phyloP scores from a whole-genome alignment of 371 early-diverging fungal genomes.

The Conidiobolus incongruus region DNA sequence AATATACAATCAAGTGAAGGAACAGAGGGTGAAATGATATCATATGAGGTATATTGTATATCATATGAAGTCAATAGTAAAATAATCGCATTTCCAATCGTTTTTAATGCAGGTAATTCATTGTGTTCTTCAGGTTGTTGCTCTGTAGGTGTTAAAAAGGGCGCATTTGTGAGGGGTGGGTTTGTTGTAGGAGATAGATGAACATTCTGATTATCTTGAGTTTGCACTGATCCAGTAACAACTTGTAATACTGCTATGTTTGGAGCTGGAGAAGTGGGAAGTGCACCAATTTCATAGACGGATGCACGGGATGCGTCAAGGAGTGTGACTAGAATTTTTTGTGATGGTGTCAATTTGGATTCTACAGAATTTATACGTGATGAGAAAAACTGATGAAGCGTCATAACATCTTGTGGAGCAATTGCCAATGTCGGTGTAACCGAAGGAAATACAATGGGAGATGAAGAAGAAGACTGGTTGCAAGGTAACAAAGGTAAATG shows the following conservation, averaged over 20 bases:
- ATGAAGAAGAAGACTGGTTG: not conserved
- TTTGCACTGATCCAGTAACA: not conserved
- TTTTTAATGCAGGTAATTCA: no score
- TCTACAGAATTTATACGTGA: not conserved
- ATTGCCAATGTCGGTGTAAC: not conserved
- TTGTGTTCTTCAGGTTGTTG: no score
- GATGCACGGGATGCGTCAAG: not conserved
- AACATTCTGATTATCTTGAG: not conserved
- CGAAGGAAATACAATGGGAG: not conserved
- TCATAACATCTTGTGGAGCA: not conserved
- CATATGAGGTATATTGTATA: no score
- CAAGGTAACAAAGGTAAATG: not conserved
- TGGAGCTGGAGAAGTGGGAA: not conserved
- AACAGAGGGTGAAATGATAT: not conserved
- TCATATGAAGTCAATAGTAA: no score
- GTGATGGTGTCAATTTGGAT: not conserved
- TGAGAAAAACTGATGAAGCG: conserved; percentile 1
- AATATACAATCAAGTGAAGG: conserved; percentile 6
- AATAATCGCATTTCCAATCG: no score
- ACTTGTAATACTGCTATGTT: not conserved
- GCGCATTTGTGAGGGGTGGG: no score
- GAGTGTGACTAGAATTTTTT: not conserved
- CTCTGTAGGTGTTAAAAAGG: no score
- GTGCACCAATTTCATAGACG: no score
- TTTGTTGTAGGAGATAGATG: no score